These are phyloP conservation scores for Trichoderma pleuroti DNA, from an alignment of 2,329 filamentous ascomycete genomes.

Conservation along the genomic window DNA sequence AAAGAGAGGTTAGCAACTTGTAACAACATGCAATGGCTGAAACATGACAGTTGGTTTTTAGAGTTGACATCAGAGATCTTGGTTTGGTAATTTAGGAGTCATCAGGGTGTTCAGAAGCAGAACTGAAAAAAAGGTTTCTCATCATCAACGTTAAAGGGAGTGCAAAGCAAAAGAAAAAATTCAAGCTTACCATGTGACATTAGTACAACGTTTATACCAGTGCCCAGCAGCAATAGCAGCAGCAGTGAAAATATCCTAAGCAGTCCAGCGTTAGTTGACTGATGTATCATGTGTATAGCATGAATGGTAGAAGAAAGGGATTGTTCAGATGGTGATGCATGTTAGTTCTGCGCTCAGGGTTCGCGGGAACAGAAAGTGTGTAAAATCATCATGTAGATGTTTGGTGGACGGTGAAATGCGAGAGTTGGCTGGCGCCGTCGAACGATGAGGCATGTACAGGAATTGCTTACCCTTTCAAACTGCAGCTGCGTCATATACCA, in stretches of 20 bases:
- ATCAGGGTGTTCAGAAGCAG: constrained; percentile 70
- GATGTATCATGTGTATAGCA: background rate
- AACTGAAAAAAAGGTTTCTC: constrained; percentile 65
- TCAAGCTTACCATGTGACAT: constrained; percentile 2
- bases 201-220: background rate
- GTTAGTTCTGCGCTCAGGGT: constrained; percentile 61
- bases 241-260: background rate
- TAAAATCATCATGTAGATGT: constrained; percentile 49
- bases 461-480: background rate
- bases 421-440: background rate
- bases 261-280: constrained; percentile 5
- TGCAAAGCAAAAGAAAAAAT: background rate
- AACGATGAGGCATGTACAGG: background rate
- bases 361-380: constrained; percentile 60
- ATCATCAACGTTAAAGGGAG: constrained; percentile 48
- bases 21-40: background rate
- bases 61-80: constrained; percentile 51
- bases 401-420: background rate
- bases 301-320: constrained; percentile 22
- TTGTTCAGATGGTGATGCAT: constrained; percentile 73
- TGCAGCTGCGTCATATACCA: background rate
- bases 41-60: background rate
- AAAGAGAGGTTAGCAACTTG: background rate
- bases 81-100: constrained; percentile 63
- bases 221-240: background rate